These are phyloP conservation scores for Trichoderma virens DNA, from an alignment of 495 filamentous ascomycete genomes.

Conservation along the genomic window DNA sequence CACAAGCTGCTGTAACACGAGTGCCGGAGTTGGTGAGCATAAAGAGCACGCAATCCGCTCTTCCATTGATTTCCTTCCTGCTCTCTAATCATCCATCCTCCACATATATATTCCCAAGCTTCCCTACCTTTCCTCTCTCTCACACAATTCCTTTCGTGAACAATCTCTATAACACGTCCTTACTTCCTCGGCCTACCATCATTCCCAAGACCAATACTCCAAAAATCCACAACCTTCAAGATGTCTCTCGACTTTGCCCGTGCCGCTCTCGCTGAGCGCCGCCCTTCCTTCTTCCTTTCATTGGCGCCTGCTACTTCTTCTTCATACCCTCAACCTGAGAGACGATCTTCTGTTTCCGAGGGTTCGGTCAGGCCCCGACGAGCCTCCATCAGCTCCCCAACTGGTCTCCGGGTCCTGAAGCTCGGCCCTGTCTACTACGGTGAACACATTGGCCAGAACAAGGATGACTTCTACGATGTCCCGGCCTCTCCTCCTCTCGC, in stretches of 20 bases:
- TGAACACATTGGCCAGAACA: constrained; percentile 36
- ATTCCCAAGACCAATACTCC: background rate
- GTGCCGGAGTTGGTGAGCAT: background rate
- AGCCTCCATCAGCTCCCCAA: constrained; percentile 28
- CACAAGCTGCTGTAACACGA: background rate
- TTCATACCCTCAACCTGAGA: constrained; percentile 29
- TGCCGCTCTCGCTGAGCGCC: constrained; percentile 17
- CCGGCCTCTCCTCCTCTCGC: constrained; percentile 16
- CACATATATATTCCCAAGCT: background rate
- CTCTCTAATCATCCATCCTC: background rate
- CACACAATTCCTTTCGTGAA: background rate
- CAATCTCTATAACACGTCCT: background rate
- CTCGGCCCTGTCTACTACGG: constrained; percentile 44
- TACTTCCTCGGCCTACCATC: background rate
- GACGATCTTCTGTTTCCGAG: constrained; percentile 6
- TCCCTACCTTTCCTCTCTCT: background rate
- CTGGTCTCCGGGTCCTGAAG: constrained; percentile 38
- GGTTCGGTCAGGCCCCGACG: constrained; percentile 16
- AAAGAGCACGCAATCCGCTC: constrained; percentile 4
- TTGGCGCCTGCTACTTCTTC: constrained; percentile 36
- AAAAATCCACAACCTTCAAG: background rate
- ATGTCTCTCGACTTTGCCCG: constrained; percentile 3
- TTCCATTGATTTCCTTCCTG: background rate
- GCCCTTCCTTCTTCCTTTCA: constrained; percentile 34
- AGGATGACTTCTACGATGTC: constrained; percentile 38